A percentile compares a stretch with the other conserved stretches of the same genome.
phyloP scores from a whole-genome alignment of 768 basidiomycete species.

The Boletellus emodensis region DNA sequence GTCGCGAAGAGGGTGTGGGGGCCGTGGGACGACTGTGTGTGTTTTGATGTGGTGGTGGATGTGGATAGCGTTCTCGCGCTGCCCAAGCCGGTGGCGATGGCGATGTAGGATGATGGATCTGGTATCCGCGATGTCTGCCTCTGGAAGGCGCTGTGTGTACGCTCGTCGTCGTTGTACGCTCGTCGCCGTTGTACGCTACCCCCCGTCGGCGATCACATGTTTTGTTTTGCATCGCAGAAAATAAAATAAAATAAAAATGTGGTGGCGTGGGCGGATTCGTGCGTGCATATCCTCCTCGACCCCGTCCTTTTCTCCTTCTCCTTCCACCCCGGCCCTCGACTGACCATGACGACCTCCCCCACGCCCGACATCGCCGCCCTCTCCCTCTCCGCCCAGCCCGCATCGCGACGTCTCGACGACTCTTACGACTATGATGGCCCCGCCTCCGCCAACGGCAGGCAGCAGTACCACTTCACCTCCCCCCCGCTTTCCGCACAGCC shows the following conservation, averaged over 20 bases:
- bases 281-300: no score
- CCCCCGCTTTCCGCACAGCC: conserved; percentile 53
- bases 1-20: conserved; percentile 35
- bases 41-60: conserved; percentile 41
- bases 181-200: no score
- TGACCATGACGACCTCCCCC: conserved; percentile 75
- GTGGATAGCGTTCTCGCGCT: conserved; percentile 45
- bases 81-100: conserved; percentile 42
- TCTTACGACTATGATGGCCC: conserved; percentile 78
- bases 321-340: conserved; percentile 18
- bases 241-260: conserved; percentile 17
- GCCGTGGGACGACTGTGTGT: conserved; percentile 57
- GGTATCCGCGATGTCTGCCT: not conserved
- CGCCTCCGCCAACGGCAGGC: conserved; percentile 45
- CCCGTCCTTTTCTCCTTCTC: conserved; percentile 23
- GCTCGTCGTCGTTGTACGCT: not conserved
- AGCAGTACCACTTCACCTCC: conserved; percentile 70
- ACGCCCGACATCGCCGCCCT: conserved; percentile 74
- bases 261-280: conserved; percentile 34
- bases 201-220: no score
- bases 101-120: conserved; percentile 6
- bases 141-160: no score
- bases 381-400: conserved; percentile 58
- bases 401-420: conserved; percentile 81
- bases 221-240: not conserved